Conservation (phyloP, 2,329 filamentous ascomycete species). For the Coccinonectria pachysandricola region DNA sequence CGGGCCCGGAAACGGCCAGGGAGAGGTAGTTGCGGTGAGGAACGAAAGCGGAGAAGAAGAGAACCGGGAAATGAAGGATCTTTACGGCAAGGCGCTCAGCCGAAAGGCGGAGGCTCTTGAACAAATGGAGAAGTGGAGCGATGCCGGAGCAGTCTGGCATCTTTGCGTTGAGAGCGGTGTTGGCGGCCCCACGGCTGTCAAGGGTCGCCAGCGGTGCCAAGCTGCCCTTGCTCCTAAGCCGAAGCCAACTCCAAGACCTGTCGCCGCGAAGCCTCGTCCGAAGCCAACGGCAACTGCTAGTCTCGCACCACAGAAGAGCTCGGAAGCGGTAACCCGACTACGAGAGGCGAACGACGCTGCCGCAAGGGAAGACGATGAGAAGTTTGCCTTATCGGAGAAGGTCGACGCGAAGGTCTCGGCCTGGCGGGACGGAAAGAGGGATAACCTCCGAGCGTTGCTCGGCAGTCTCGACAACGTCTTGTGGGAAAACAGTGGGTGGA, state of each 20-base stretch:
- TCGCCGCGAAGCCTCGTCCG: conserved; percentile 35
- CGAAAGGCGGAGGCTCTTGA: conserved; percentile 94
- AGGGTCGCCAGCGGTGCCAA: conserved; percentile 82
- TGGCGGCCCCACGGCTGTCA: conserved; percentile 73
- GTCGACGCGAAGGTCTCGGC: conserved; percentile 69
- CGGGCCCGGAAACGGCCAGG: conserved; percentile 66
- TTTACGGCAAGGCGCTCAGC: conserved; percentile 86
- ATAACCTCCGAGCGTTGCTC: conserved; percentile 81
- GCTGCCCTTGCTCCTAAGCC: conserved; percentile 67
- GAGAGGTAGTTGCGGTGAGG: conserved; percentile 64
- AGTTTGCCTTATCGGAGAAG: conserved; percentile 75
- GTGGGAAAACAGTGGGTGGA: conserved; percentile 91
- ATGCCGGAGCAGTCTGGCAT: conserved; percentile 74
- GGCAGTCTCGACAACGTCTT: conserved; percentile 80
- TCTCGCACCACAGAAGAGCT: conserved; percentile 39
- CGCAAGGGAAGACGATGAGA: conserved; percentile 82
- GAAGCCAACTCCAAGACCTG: conserved; percentile 34
- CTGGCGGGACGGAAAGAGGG: conserved; percentile 87
- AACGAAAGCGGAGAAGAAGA: conserved; percentile 46
- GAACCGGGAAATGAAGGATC: conserved; percentile 78
- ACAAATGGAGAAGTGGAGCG: conserved; percentile 86
- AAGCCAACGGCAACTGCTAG: conserved; percentile 30
- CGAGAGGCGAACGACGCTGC: conserved; percentile 78
- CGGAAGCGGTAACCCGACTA: conserved; percentile 71
- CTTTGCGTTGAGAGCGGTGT: conserved; percentile 73